Percentiles rank a stretch among this genome's conserved stretches.
phyloP scores from a whole-genome alignment of 176 grass and related monocot genomes.

The Triticum aestivum region DNA sequence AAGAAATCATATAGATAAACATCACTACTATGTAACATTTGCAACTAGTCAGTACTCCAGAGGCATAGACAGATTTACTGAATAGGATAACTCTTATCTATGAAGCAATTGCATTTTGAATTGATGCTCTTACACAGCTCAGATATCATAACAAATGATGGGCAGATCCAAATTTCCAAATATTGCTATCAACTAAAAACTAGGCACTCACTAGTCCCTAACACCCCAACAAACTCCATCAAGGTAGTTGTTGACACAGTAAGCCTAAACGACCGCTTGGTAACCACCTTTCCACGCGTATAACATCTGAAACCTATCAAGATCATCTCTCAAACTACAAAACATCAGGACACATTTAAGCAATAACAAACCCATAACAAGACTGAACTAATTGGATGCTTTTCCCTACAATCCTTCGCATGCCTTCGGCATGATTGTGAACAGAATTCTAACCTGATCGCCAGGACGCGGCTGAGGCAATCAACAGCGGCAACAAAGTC shows the following conservation, averaged over 20 bases:
- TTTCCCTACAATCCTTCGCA: background rate
- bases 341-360: background rate
- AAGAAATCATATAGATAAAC: background rate
- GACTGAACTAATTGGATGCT: too few species aligned
- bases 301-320: constrained; percentile 34
- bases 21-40: background rate
- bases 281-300: background rate
- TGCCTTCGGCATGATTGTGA: background rate
- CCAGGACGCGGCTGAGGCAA: constrained; percentile 70
- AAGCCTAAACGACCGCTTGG: background rate
- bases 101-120: background rate
- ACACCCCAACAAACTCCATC: background rate
- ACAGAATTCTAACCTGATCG: constrained; percentile 65
- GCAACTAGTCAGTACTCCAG: background rate
- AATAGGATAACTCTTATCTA: background rate
- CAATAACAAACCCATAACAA: constrained; percentile 2
- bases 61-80: background rate
- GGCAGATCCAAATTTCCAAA: background rate
- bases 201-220: background rate
- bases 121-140: too few species aligned
- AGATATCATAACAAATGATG: background rate
- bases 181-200: background rate
- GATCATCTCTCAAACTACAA: background rate
- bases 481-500: constrained; percentile 69
- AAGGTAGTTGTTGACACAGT: background rate